Conservation (phyloP, 2,329 filamentous ascomycete species). For the Sarocladium oryzae region DNA sequence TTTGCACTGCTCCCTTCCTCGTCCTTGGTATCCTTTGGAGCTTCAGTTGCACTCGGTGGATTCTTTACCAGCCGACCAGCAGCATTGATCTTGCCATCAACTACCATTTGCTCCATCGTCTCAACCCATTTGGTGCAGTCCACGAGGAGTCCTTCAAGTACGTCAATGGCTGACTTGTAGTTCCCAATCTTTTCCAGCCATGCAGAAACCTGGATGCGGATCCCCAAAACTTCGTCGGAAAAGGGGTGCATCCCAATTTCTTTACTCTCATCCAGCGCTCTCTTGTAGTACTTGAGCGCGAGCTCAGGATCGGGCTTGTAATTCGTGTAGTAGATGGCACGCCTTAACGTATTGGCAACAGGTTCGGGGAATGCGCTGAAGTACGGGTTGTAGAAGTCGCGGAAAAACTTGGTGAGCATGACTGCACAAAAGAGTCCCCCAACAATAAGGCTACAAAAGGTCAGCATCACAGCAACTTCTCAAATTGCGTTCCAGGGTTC, state of each 20-base stretch:
- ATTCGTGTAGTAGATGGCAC: constrained; percentile 82
- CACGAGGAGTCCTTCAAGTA: constrained; percentile 67
- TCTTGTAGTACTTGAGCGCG: constrained; percentile 77
- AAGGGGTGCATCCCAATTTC: constrained; percentile 78
- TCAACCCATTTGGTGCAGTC: constrained; percentile 60
- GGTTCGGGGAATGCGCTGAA: constrained; percentile 59
- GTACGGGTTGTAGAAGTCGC: constrained; percentile 48
- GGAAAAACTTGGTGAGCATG: constrained; percentile 39
- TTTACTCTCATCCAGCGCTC: constrained; percentile 67
- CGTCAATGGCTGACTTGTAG: constrained; percentile 63
- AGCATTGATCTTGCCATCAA: constrained; percentile 39
- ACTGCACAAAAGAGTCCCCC: constrained; percentile 23
- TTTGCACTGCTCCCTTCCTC: constrained; percentile 12
- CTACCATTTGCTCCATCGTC: constrained; percentile 43
- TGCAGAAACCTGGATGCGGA: constrained; percentile 73
- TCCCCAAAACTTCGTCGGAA: constrained; percentile 83
- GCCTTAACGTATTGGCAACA: constrained; percentile 71
- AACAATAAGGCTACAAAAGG: constrained; percentile 20
- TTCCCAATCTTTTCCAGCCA: constrained; percentile 74
- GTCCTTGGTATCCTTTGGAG: neutral
- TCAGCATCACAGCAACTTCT: constrained; percentile 9
- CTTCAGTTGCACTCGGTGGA: neutral
- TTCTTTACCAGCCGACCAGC: constrained; percentile 24
- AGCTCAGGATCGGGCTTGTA: constrained; percentile 65
- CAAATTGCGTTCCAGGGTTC: neutral